phyloP scores from a whole-genome alignment of 345 rosid species.

The Tarenaya hassleriana region DNA sequence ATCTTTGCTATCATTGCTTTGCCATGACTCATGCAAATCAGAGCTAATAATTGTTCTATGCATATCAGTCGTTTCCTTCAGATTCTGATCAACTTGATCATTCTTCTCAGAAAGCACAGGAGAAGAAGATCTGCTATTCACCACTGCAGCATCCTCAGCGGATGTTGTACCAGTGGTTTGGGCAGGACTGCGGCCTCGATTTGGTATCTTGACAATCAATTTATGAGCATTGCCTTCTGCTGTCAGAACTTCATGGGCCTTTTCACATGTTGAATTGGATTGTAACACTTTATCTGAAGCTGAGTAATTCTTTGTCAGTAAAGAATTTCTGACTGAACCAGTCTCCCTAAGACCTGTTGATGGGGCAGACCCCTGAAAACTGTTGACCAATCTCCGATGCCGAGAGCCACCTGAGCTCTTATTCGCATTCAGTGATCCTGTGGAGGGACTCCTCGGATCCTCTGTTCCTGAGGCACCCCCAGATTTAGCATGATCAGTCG shows the following conservation, averaged over 20 bases:
- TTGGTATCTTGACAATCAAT: conserved; percentile 67
- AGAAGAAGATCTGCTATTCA: conserved; percentile 57
- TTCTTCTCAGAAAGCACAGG: conserved; percentile 55
- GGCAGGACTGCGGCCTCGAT: conserved; percentile 72
- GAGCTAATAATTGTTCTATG: conserved; percentile 32
- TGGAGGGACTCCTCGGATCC: conserved; percentile 54
- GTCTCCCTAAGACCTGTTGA: conserved; percentile 44
- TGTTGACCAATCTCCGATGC: conserved; percentile 50
- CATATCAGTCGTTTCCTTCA: conserved; percentile 43
- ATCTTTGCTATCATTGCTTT: conserved; percentile 54
- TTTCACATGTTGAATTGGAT: conserved; percentile 46
- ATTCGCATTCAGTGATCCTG: conserved; percentile 45
- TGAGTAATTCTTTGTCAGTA: conserved; percentile 39
- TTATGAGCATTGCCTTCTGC: conserved; percentile 54
- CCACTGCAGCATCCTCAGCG: conserved; percentile 50
- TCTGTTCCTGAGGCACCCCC: conserved; percentile 52
- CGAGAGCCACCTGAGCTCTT: conserved; percentile 45
- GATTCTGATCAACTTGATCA: conserved; percentile 38
- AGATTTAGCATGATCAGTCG: conserved; percentile 58
- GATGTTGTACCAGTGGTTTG: conserved; percentile 71
- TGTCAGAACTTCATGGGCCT: conserved; percentile 42
- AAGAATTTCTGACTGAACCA: conserved; percentile 42
- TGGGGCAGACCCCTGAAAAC: conserved; percentile 34
- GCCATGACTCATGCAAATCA: conserved; percentile 58
- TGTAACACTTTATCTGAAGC: conserved; percentile 52